Evolutionary conservation across 1,284 basidiomycete species (phyloP).

Genomic region (Rhodotorula sp.): DNA sequence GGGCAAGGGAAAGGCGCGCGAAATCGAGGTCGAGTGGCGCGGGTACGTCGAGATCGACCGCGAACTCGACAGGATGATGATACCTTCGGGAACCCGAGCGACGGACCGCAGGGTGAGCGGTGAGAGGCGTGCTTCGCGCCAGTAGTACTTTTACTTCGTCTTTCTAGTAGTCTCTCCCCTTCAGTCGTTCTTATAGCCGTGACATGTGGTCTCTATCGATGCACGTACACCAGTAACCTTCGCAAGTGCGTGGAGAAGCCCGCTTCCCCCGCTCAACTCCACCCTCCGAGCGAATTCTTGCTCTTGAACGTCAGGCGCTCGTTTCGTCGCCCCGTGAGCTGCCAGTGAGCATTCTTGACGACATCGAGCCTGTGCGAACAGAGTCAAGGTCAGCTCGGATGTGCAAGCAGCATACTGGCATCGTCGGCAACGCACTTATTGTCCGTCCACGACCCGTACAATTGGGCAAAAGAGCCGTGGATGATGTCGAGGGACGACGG

Average conservation of each 20-base stretch:
- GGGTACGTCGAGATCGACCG: slow-evolving; percentile 12
- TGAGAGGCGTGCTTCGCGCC: slow-evolving; percentile 4
- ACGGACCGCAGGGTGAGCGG: slow-evolving; percentile 18
- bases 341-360: slow-evolving; percentile 24
- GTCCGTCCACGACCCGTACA: slow-evolving; percentile 17
- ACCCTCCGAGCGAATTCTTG: no score
- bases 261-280: no score
- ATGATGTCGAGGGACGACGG: slow-evolving; percentile 36
- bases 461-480: slow-evolving; percentile 16
- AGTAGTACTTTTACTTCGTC: neutral
- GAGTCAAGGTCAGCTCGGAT: no score
- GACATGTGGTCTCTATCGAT: no score
- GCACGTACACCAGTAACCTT: no score
- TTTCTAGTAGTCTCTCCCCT: neutral
- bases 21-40: neutral
- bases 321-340: slow-evolving; percentile 28
- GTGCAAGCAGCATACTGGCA: neutral
- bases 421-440: neutral
- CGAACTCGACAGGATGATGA: slow-evolving; percentile 3
- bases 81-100: slow-evolving; percentile 14
- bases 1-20: slow-evolving; percentile 7
- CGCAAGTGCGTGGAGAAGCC: no score
- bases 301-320: slow-evolving; percentile 14
- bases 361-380: slow-evolving; percentile 12
- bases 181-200: neutral